Conservation (phyloP, 257 asterid genomes). For the Petunia axillaris region DNA sequence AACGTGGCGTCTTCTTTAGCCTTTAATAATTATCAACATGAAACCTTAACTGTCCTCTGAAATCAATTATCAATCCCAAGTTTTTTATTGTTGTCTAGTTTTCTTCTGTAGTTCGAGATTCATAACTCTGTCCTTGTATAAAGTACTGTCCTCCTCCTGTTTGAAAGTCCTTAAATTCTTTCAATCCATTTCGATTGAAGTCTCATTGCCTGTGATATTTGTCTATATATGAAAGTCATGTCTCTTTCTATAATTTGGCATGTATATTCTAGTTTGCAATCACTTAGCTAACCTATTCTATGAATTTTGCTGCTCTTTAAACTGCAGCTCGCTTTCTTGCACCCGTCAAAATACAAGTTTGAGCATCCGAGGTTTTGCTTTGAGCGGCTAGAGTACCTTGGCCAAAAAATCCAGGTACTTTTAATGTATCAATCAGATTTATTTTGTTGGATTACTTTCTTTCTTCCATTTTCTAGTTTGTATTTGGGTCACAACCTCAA, state of each 20-base stretch:
- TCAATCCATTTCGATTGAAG: not conserved
- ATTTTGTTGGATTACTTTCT: not conserved
- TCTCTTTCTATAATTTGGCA: not conserved
- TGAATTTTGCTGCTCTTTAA: conserved; percentile 2
- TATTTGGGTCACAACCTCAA: not conserved
- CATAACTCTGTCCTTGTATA: not conserved
- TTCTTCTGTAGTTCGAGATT: not conserved
- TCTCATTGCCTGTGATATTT: not conserved
- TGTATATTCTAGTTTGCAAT: not conserved
- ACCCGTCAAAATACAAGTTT: conserved; percentile 80
- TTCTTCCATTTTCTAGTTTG: not conserved
- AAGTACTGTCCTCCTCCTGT: not conserved
- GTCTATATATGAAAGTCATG: not conserved
- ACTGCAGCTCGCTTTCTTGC: conserved; percentile 83
- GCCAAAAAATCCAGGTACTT: conserved; percentile 89
- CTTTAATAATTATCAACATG: not conserved
- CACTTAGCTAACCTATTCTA: not conserved
- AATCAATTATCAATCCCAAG: conserved; percentile 4
- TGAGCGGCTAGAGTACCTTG: conserved; percentile 91
- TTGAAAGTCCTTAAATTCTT: not conserved
- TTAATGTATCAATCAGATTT: not conserved
- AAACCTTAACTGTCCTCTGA: conserved; percentile 2
- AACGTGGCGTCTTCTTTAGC: not conserved
- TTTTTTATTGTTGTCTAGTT: not conserved
- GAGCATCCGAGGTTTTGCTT: conserved; percentile 97